A percentile compares a stretch with the other conserved stretches of the same genome.
phyloP scores from a whole-genome alignment of 805 yeast species.

The Candida koratica region DNA sequence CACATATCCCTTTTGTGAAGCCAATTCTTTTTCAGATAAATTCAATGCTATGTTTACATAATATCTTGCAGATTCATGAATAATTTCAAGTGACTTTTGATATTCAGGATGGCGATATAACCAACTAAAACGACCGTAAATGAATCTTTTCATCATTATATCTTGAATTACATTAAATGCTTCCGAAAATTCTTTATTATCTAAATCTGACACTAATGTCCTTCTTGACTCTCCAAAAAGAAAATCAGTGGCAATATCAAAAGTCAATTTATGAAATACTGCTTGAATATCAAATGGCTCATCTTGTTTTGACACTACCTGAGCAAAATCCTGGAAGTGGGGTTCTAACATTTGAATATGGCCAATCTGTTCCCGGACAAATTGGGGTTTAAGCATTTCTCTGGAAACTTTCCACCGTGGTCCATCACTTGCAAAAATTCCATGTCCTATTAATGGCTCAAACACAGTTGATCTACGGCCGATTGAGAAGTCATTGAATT shows the following conservation, averaged over 20 bases:
- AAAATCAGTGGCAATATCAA: constrained; percentile 40
- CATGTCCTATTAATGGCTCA: constrained; percentile 32
- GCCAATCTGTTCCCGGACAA: constrained; percentile 34
- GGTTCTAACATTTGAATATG: constrained; percentile 32
- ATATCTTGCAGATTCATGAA: constrained; percentile 27
- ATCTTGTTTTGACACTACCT: constrained; percentile 19
- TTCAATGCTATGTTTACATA: constrained; percentile 31
- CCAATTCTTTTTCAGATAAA: constrained; percentile 25
- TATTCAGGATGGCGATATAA: constrained; percentile 27
- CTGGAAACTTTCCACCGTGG: constrained; percentile 37
- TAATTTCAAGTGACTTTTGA: constrained; percentile 24
- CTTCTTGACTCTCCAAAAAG: constrained; percentile 37
- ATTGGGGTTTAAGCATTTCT: constrained; percentile 38
- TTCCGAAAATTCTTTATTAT: constrained; percentile 15
- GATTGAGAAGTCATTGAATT: constrained; percentile 32
- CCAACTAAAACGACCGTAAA: constrained; percentile 26
- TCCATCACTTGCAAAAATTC: constrained; percentile 37
- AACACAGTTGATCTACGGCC: constrained; percentile 28
- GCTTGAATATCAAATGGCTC: constrained; percentile 29
- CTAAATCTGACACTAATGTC: constrained; percentile 8
- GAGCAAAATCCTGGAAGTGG: constrained; percentile 26
- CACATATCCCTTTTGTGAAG: constrained; percentile 23
- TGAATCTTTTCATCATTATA: constrained; percentile 25
- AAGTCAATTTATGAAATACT: constrained; percentile 32
- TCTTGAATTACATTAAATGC: constrained; percentile 36